Percentiles rank a stretch among this genome's conserved stretches.
Evolutionary conservation across 257 asterid species (phyloP).

Genomic region (Fraxinus cuspidata): DNA sequence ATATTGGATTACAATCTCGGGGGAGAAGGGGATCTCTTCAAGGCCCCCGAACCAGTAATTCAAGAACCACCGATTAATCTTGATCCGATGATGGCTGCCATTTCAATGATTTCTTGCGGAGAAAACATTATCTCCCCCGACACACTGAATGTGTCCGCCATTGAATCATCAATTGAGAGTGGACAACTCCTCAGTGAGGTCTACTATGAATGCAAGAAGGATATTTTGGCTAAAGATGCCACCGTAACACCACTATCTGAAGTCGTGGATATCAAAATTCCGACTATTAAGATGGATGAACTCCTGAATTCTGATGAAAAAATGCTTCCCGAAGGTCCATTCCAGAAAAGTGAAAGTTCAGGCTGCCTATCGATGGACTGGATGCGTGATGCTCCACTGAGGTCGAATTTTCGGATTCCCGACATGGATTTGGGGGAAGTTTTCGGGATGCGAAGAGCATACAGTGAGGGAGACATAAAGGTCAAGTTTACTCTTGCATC

Average conservation of each 20-base stretch:
- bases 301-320: slow-evolving; percentile 38
- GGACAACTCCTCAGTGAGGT: slow-evolving; percentile 80
- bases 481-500: slow-evolving; percentile 36
- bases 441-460: slow-evolving; percentile 84
- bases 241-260: slow-evolving; percentile 61
- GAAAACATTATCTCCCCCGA: slow-evolving; percentile 68
- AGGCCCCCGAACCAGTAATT: slow-evolving; percentile 70
- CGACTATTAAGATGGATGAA: slow-evolving; percentile 39
- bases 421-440: slow-evolving; percentile 65
- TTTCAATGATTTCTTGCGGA: slow-evolving; percentile 85
- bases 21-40: slow-evolving; percentile 85
- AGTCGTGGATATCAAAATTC: slow-evolving; percentile 50
- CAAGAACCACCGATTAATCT: slow-evolving; percentile 62
- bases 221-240: slow-evolving; percentile 81
- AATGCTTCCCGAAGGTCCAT: slow-evolving; percentile 35
- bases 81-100: slow-evolving; percentile 77
- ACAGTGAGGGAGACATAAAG: slow-evolving; percentile 94
- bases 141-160: slow-evolving; percentile 61
- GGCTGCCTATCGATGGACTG: slow-evolving; percentile 63
- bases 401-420: slow-evolving; percentile 76
- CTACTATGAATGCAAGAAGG: slow-evolving; percentile 86
- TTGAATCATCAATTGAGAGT: slow-evolving; percentile 66
- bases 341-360: slow-evolving; percentile 72
- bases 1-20: slow-evolving; percentile 76
- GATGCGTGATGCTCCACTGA: slow-evolving; percentile 45